Evolutionary conservation across 2,329 filamentous ascomycete genomes (phyloP).

Genomic region (Daldinia sp.): DNA sequence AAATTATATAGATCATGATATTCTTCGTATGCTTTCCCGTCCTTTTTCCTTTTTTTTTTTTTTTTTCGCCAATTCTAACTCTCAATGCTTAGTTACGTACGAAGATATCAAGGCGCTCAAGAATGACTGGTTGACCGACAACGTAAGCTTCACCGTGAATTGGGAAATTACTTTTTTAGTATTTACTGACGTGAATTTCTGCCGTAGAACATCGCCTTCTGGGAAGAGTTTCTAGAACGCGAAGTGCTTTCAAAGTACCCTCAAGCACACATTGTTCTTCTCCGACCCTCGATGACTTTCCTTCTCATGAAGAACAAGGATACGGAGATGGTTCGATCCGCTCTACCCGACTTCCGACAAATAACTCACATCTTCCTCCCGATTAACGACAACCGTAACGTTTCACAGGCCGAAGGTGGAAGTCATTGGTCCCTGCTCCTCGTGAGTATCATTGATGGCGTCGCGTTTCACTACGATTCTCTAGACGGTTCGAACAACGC

Average conservation of each 20-base stretch:
- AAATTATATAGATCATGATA: constrained; percentile 52
- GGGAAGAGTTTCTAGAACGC: constrained; percentile 96
- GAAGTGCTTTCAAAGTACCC: constrained; percentile 86
- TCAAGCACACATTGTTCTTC: constrained; percentile 86
- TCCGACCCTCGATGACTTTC: constrained; percentile 93
- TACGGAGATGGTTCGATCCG: constrained; percentile 68
- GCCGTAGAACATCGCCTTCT: constrained; percentile 90
- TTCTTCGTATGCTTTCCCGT: constrained; percentile 51
- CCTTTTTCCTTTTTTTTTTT: not conserved
- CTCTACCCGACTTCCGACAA: constrained; percentile 81
- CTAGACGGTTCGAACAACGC: constrained; percentile 79
- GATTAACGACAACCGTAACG: constrained; percentile 87
- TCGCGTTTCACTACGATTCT: constrained; percentile 97
- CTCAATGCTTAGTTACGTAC: constrained; percentile 74
- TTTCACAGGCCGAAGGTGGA: constrained; percentile 84
- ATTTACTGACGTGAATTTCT: constrained; percentile 44
- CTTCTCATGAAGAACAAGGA: constrained; percentile 83
- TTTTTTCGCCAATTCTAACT: constrained; percentile 31
- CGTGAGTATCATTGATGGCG: constrained; percentile 86
- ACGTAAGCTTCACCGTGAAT: constrained; percentile 67
- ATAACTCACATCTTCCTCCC: constrained; percentile 96
- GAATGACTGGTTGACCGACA: constrained; percentile 96
- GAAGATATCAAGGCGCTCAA: constrained; percentile 91
- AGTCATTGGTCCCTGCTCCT: constrained; percentile 95
- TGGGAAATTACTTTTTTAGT: not conserved